These are phyloP conservation scores for Plectosphaerella cucumerina DNA, from an alignment of 2,329 filamentous ascomycete species.

Conservation along the genomic window DNA sequence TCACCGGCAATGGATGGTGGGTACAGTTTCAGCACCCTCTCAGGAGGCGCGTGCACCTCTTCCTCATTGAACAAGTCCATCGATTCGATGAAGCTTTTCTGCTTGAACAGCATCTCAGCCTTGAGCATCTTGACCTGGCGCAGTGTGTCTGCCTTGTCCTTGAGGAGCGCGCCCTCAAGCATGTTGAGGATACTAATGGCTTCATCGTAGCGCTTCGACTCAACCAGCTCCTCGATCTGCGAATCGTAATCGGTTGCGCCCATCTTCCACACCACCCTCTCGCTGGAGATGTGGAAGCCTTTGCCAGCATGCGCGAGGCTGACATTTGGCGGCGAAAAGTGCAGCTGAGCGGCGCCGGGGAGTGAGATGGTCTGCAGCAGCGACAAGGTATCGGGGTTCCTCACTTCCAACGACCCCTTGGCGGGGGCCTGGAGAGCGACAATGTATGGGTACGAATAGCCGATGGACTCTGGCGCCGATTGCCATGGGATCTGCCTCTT, in stretches of 20 bases:
- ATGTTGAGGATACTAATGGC: constrained; percentile 84
- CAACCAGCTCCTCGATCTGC: constrained; percentile 79
- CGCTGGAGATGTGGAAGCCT: constrained; percentile 89
- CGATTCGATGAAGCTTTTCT: constrained; percentile 78
- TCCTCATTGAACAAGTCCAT: constrained; percentile 84
- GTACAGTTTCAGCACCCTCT: constrained; percentile 80
- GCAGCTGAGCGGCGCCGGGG: constrained; percentile 76
- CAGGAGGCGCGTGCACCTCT: constrained; percentile 83
- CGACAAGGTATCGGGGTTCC: constrained; percentile 89
- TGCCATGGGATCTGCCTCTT: constrained; percentile 92
- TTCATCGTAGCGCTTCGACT: constrained; percentile 75
- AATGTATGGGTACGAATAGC: constrained; percentile 96
- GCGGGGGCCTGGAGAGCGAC: constrained; percentile 78
- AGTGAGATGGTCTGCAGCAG: constrained; percentile 81
- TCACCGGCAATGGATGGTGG: constrained; percentile 81
- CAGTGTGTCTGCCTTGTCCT: constrained; percentile 75
- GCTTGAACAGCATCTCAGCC: constrained; percentile 76
- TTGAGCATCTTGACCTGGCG: constrained; percentile 89
- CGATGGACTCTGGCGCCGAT: constrained; percentile 80
- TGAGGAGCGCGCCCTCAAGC: constrained; percentile 86
- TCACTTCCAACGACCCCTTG: constrained; percentile 82
- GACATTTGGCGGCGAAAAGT: constrained; percentile 88
- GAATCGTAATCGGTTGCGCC: constrained; percentile 85
- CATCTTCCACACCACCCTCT: constrained; percentile 94
- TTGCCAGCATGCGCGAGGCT: constrained; percentile 96